phyloP scores from a whole-genome alignment of 164 flowering plant genomes.

The Akebia trifoliata region DNA sequence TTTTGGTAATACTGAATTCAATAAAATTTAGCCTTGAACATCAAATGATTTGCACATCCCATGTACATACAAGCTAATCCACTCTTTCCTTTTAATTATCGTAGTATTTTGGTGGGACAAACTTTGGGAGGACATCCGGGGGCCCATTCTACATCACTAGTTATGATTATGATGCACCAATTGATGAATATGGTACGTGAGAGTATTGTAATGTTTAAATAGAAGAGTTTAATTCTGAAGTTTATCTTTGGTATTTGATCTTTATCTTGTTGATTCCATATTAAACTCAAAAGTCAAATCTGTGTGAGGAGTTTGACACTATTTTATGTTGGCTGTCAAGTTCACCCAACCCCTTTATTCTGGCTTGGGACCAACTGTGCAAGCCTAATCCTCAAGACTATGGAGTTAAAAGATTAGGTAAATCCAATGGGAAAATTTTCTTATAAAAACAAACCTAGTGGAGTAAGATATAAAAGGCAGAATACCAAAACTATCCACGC shows the following conservation, averaged over 20 bases:
- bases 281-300: no score
- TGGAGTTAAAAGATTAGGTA: no score
- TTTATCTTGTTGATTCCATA: not conserved
- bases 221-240: not conserved
- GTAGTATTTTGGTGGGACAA: conserved; percentile 96
- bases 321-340: no score
- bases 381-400: no score
- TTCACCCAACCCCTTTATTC: no score
- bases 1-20: not conserved
- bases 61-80: not conserved
- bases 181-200: conserved; percentile 88
- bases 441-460: no score
- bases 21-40: not conserved
- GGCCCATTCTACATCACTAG: conserved; percentile 86
- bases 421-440: no score
- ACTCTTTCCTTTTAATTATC: conserved; percentile 12
- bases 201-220: conserved; percentile 1
- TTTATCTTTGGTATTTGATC: not conserved
- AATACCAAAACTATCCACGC: no score
- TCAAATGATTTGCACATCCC: not conserved
- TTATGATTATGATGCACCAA: conserved; percentile 96
- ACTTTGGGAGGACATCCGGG: conserved; percentile 87
- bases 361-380: no score
- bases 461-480: no score
- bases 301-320: no score